Base-by-base conservation (phyloP, 2,329 filamentous ascomycete genomes). In the Colletotrichum orbiculare region DNA sequence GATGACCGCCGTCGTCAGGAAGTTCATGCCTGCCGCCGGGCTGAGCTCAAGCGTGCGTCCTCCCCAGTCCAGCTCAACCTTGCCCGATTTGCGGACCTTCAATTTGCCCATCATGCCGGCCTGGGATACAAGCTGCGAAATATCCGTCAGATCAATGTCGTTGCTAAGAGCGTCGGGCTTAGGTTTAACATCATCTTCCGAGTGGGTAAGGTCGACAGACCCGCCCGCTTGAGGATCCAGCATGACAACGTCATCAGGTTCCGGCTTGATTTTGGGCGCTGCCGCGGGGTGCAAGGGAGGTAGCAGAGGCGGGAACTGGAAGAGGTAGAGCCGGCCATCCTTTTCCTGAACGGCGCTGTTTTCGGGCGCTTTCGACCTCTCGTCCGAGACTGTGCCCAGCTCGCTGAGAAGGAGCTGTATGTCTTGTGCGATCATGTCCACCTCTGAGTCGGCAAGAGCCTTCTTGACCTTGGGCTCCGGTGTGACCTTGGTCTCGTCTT, bases 291-390 rank as follows among this genome's bases (percentile, higher is more conserved):
- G 78, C n/a, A 90, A 77, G 0, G 85, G 83, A 8, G 88, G 87
- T 10, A 90, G 80, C 4, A 89, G 77, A 6, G 87, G 87, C 45
- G 88, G 88, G 69, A 90, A 85, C 69, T 90, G 88, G 76, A 90
- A 90, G 54, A 90, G 79, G 67, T 89, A 89, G 56, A 89, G 74
- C 42, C 85, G 82, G 25, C 87, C 87, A 49, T 88, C 68, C 35
- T 69, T 69, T 25, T 64, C 60, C 38, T 67, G 54, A 39, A 61
- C 49, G 13, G 67, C 54, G 42, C 66, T 69, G 12, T 68, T 71
- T 45, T 73, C 70, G 13, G 47, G 53, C 17, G 73, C 71, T 25
- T 66, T 66, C 11, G 64, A 66, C 10, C 52, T 60, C 39, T 66
- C 64, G 49, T 59, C 54, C 15, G 74, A 73, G 47, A 76, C 69